Evolutionary conservation across 306 rosid species (phyloP), one percentile per base, ranked within the genome.

Genomic region (Cucurbita ficifolia): DNA sequence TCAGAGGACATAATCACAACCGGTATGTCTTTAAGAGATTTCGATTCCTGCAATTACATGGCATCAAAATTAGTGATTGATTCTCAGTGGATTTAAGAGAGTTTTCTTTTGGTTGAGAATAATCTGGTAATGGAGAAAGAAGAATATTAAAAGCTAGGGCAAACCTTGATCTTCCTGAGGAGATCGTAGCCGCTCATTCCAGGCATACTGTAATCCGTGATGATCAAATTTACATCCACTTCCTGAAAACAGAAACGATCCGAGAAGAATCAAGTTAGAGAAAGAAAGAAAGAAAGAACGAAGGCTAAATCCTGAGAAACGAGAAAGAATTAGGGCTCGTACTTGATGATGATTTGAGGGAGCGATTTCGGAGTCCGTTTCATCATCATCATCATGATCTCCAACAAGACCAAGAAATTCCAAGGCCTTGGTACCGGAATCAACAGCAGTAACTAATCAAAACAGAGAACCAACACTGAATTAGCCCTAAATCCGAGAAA

Each of bases 1-100:
- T 92, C 96, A 5, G 98, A 92, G n/a, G 98, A 92, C 96, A 90
- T 90, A 72, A 92, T 90, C 70, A 92, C 93, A 68, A 92, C 98
- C 11, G 96, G 96, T 75, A 88, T 90, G 70, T 90, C 92, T 82
- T 82, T 90, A 48, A 90, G 82, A 76, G 86, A 83, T 81, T 88
- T 84, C 36, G 96, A 90, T 83, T 90, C 89, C 98, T 90, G 87
- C 79, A 85, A 65, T 59, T 60, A 1, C 24, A 62, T 1, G 0
- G 14, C 3, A 74, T 39, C 22, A 17, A 17, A 84, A 29, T 21
- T 2, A 40, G 35, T 2, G 10, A 35, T 21, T 21, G 10, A 45
- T 19, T 45, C 13, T 16, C 21, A 10, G 9, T 9, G 9, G 52
- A 40, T 65, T 21, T 17, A 10, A 0, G 33, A 29, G 33, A 29